phyloP scores from a whole-genome alignment of 306 rosid genomes.

The cucumber (Cucumis sativus) region DNA sequence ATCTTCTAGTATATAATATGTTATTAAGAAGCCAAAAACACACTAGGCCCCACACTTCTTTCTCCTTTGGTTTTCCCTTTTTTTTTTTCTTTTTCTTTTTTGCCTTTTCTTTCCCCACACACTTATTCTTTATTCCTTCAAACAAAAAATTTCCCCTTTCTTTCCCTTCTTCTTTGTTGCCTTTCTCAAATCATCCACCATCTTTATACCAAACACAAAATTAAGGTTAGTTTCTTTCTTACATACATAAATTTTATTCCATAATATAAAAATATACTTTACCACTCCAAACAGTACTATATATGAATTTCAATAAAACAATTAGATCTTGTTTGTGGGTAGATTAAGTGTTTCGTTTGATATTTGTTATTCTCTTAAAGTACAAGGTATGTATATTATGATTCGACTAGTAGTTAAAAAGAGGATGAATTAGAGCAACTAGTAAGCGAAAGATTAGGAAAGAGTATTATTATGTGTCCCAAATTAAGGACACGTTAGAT shows the following conservation, averaged over 20 bases:
- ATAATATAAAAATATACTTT: too few species aligned
- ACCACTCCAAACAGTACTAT: too few species aligned
- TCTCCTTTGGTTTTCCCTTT: not conserved
- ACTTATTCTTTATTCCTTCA: not conserved
- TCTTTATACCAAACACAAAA: not conserved
- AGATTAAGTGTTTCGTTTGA: not conserved
- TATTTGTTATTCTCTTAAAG: not conserved
- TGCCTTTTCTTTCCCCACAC: slow-evolving; percentile 3
- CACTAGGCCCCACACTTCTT: slow-evolving; percentile 1
- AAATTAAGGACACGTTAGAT: not conserved
- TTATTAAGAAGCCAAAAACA: not conserved
- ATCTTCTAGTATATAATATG: not conserved
- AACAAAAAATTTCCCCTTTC: not conserved
- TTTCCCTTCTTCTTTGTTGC: not conserved
- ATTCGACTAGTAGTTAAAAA: not conserved
- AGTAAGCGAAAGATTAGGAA: not conserved
- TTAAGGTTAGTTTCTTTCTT: not conserved
- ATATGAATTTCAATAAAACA: too few species aligned
- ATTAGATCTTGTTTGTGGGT: not conserved
- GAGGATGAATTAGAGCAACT: not conserved
- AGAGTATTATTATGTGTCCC: too few species aligned
- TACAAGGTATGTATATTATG: not conserved
- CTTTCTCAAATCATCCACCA: not conserved
- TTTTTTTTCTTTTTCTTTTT: not conserved
- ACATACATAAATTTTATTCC: not conserved